Evolutionary conservation across 768 basidiomycete species (phyloP), one percentile per base, ranked within the genome.

Genomic region (Pholiota microspora): DNA sequence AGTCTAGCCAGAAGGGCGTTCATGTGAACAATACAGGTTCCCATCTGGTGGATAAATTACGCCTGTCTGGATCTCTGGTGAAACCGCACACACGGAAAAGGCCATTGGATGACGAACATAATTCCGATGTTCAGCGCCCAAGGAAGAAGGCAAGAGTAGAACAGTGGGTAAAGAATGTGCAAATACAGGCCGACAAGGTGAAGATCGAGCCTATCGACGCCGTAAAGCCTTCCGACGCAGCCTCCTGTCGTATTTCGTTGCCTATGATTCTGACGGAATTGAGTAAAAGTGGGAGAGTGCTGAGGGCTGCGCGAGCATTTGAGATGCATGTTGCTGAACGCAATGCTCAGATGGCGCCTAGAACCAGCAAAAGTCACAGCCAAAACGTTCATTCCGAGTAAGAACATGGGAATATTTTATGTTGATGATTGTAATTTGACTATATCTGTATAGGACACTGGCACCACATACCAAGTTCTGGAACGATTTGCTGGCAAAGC

Each of bases 401-500:
- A 42, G 24, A 24, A 24, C 49, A 51, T 51, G 18, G 49, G 40
- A 42, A 42, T 42, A 21, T 42, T 18, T 16, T 42, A 15, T 23
- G 12, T n/a, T 47, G 24, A 31, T 45, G 23, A 18, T 3, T 45
- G 34, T 18, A 45, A 16, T 48, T 25, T 53, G 46, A 55, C 47
- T 28, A 10, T 23, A 42, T 23, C 28, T 12, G 40, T 8, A 10
- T 23, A 42, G 40, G 9, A 38, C 47, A 50, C 32, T 45, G 59
- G 55, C 21, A 40, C 36, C 53, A 18, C 59, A 59, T 52, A 57
- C 57, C 3, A 44, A 60, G 24, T 64, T 64, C 45, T 66, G 65
- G 65, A 64, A 62, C 32, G 51, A 63, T 40, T 29, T 66, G 21
- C 42, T 64, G 12, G 57, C 59, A n/a, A 62, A 55, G 38, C 48